phyloP scores from a whole-genome alignment of 768 basidiomycete species.

The Pleurotus tuber-regium region DNA sequence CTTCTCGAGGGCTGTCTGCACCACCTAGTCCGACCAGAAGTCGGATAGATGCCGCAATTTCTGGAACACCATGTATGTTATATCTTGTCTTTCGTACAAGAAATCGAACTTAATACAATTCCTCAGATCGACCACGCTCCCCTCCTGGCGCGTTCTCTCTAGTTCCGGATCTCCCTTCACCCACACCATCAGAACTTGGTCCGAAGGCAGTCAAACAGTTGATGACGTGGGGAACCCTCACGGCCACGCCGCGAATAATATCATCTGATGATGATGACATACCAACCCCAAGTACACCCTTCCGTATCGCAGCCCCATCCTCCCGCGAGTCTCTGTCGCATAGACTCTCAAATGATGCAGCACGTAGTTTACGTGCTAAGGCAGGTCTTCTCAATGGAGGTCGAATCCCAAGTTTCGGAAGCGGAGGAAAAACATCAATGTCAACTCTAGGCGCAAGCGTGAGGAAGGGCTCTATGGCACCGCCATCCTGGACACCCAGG shows the following conservation, averaged over 20 bases:
- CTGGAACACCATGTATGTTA: conserved; percentile 79
- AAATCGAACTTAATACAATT: too few relatives aligned
- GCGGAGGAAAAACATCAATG: conserved; percentile 27
- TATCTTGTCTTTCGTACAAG: conserved; percentile 2
- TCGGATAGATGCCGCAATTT: conserved; percentile 88
- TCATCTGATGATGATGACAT: conserved; percentile 57
- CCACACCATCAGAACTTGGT: conserved; percentile 79
- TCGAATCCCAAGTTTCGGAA: conserved; percentile 33
- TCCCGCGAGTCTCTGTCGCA: conserved; percentile 80
- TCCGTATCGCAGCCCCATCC: conserved; percentile 76
- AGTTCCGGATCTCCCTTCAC: conserved; percentile 84
- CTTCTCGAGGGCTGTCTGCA: conserved; percentile 43
- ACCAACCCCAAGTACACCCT: conserved; percentile 58
- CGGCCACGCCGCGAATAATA: conserved; percentile 88
- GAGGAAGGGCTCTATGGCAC: conserved; percentile 65
- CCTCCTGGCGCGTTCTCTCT: conserved; percentile 66
- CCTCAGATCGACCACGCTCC: conserved; percentile 60
- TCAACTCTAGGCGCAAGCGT: conserved; percentile 12
- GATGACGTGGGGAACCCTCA: conserved; percentile 96
- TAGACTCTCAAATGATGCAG: conserved; percentile 77
- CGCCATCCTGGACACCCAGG: conserved; percentile 78
- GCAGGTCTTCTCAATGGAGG: conserved; percentile 57
- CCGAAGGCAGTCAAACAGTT: conserved; percentile 84
- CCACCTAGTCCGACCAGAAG: conserved; percentile 91
- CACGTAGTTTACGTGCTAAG: conserved; percentile 76